Evolutionary conservation across 805 yeast genomes (phyloP), one percentile per base, ranked within the genome.

Genomic region (Ogataea naganishii): DNA sequence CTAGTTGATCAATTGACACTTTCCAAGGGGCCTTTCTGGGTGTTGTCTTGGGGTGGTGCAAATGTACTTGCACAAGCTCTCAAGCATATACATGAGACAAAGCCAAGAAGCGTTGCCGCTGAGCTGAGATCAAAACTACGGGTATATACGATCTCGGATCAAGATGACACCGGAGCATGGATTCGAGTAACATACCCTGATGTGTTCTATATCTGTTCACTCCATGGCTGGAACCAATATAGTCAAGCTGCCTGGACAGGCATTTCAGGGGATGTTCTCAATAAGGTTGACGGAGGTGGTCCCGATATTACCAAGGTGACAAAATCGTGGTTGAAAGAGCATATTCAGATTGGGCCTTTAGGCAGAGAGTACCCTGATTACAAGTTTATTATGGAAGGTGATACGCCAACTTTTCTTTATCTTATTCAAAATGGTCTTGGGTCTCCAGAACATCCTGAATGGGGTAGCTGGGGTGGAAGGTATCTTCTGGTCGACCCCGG

Each of bases 391-490:
- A 46, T 46, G 49, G 56, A 50, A 34, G 54, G 53, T 22, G 53
- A 49, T 21, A 46, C 52, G 2, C 52, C 54, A 13, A 35, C 53
- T 2, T 34, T 39, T 2, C 31, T 51, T 11, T 44, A 24, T 21
- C 36, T 40, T 10, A 9, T 49, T 10, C 53, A 53, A 11, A 51
- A 51, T 33, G 55, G 55, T 6, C 33, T 51, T 16, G 42, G 42
- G 23, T 36, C 30, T 18, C 51, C 52, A 20, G 30, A 31, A 7
- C 41, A 46, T 26, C 55, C 56, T 17, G 44, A 43, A 14, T 48
- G 28, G 28, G 55, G 56, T 13, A 47, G 51, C 11, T 51, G 56
- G 56, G 53, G 56, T 30, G 53, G 54, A 18, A 44, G 54, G 24
- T 50, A 45, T 31, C 28, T 26, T 8, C 29, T 38, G 8, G 13